Evolutionary conservation across 2,329 filamentous ascomycete species (phyloP).

Genomic region (Zymoseptoria tritici): DNA sequence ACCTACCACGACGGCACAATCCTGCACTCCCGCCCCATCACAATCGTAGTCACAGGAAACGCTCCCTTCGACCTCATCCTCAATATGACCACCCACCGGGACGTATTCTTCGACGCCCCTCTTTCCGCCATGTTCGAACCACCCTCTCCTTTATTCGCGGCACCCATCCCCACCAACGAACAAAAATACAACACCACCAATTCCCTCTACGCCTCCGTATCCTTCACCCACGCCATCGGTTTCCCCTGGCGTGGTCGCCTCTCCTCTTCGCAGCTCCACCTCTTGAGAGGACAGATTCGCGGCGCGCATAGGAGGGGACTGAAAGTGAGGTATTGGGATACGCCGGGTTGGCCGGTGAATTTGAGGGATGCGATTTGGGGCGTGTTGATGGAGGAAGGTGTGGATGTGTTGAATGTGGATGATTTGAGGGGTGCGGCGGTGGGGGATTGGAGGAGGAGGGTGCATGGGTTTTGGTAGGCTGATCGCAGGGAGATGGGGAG

Average conservation of each 20-base stretch:
- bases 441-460: slow-evolving; percentile 36
- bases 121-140: slow-evolving; percentile 29
- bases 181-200: slow-evolving; percentile 47
- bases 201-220: slow-evolving; percentile 59
- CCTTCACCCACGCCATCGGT: slow-evolving; percentile 49
- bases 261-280: slow-evolving; percentile 37
- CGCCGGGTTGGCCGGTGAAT: slow-evolving; percentile 48
- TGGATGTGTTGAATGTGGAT: slow-evolving; percentile 51
- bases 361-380: slow-evolving; percentile 49
- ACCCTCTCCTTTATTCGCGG: slow-evolving; percentile 22
- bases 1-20: slow-evolving; percentile 42
- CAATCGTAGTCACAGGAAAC: slow-evolving; percentile 60
- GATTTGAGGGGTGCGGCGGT: slow-evolving; percentile 43
- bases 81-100: slow-evolving; percentile 46
- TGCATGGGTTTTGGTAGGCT: slow-evolving; percentile 1
- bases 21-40: slow-evolving; percentile 52
- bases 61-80: slow-evolving; percentile 51
- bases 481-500: background rate
- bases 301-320: slow-evolving; percentile 46
- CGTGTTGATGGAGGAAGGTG: slow-evolving; percentile 46
- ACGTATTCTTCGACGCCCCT: slow-evolving; percentile 55
- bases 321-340: slow-evolving; percentile 51
- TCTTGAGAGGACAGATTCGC: slow-evolving; percentile 45
- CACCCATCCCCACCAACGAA: slow-evolving; percentile 25
- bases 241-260: slow-evolving; percentile 41